Conservation (phyloP, 2,329 filamentous ascomycete genomes). For the Coleophoma eucalyptorum region DNA sequence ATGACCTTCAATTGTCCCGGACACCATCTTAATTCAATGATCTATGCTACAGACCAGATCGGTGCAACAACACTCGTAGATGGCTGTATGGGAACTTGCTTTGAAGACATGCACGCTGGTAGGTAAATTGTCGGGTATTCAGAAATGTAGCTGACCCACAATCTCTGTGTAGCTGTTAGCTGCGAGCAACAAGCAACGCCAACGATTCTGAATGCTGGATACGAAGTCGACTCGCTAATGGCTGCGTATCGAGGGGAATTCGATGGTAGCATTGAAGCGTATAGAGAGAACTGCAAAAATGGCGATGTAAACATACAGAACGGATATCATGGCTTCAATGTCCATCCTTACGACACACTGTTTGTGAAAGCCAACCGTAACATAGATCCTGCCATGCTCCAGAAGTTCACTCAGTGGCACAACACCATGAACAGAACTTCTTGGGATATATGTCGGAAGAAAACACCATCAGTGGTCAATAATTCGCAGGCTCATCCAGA, state of each 20-base stretch:
- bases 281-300: constrained; percentile 19
- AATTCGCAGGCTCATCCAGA: too few species aligned
- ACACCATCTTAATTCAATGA: constrained; percentile 19
- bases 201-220: not conserved
- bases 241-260: not conserved
- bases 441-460: too few species aligned
- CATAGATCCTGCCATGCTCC: constrained; percentile 24
- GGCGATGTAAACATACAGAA: constrained; percentile 23
- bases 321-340: constrained; percentile 28
- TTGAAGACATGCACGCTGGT: not conserved
- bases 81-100: not conserved
- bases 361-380: constrained; percentile 31
- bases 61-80: constrained; percentile 11
- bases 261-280: constrained; percentile 1
- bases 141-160: too few species aligned
- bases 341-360: constrained; percentile 35
- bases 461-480: too few species aligned
- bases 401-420: constrained; percentile 25
- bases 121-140: not conserved
- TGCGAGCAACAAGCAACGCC: not conserved
- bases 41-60: constrained; percentile 13
- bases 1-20: constrained; percentile 12
- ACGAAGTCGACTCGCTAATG: not conserved
- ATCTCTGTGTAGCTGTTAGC: not conserved
- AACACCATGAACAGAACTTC: too few species aligned